Evolutionary conservation across 352 stramenopile genomes (phyloP), one percentile per base, ranked within the genome.

Genomic region (Pythium pyrilobum): DNA sequence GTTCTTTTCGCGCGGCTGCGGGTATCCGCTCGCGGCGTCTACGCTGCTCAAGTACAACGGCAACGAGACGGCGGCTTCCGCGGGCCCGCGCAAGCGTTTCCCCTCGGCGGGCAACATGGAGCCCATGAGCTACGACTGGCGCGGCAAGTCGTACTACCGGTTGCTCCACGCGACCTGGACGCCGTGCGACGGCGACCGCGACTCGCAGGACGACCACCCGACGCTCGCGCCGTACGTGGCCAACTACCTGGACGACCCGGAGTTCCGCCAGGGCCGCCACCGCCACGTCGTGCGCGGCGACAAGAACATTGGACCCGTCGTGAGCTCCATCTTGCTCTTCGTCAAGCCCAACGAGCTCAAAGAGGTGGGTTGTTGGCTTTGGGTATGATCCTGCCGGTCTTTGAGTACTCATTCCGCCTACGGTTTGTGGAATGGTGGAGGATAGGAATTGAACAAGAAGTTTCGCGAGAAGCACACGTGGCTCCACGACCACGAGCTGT

Each of bases 311-410:
- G 93, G 93, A 0, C 88, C 87, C 0, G 90, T 98, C 29, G 79
- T 98, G 45, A 96, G 85, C 36, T 97, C 88, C 29, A 97, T 96
- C 4, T 74, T 98, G 56, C 83, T 97, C 36, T 98, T 98, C 77
- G 93, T 98, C 38, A 97, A 98, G 57, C 92, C 92, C 29, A 76
- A 95, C 43, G 84, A 97, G 16, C 71, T 99, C 37, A 98, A 98
- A 71, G 88, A 95, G 52, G 74, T 78, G 20, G 8, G 55, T 18
- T 15, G 27, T 24, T 33, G n/a, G 18, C 20, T 32, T 31, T 36
- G n/a, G n/a, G n/a, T n/a, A n/a, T n/a, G n/a, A n/a, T n/a, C n/a
- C n/a, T n/a, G n/a, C n/a, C n/a, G n/a, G n/a, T n/a, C n/a, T n/a
- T n/a, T n/a, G n/a, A n/a, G n/a, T n/a, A n/a, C n/a, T n/a, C n/a